Conservation (phyloP, 371 early-diverging fungal genomes). For the Nematocida ironsii region DNA sequence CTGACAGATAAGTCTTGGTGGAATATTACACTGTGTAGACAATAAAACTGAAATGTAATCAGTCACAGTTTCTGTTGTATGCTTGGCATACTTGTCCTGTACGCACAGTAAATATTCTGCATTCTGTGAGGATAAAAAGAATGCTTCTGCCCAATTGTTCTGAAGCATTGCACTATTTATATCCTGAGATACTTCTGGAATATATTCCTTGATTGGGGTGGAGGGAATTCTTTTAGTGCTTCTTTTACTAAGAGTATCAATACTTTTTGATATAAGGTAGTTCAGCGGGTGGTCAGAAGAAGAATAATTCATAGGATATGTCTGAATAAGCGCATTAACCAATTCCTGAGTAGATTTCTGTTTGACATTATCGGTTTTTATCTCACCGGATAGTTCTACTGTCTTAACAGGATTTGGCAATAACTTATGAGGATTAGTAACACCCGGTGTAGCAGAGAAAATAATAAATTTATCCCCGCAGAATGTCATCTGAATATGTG, state of each 20-base stretch:
- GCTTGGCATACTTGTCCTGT: constrained; percentile 4
- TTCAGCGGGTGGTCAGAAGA: neutral
- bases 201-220: neutral
- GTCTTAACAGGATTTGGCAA: neutral
- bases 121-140: constrained; percentile 1
- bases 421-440: neutral
- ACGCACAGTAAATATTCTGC: neutral
- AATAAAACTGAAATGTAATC: constrained; percentile 17
- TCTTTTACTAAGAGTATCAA: neutral
- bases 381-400: neutral
- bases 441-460: neutral
- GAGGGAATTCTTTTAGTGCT: neutral
- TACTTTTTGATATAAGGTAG: neutral
- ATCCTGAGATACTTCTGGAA: neutral
- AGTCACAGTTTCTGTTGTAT: neutral
- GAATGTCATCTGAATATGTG: neutral
- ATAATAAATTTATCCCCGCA: neutral
- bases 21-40: neutral
- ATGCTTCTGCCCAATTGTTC: constrained; percentile 41
- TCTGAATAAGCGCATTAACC: neutral
- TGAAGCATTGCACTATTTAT: neutral
- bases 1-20: neutral
- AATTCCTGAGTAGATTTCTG: constrained; percentile 7
- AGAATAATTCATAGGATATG: neutral
- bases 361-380: neutral